Evolutionary conservation across 163 green algal genomes (phyloP), one percentile per base, ranked within the genome.

Genomic region (Chlorella variabilis): DNA sequence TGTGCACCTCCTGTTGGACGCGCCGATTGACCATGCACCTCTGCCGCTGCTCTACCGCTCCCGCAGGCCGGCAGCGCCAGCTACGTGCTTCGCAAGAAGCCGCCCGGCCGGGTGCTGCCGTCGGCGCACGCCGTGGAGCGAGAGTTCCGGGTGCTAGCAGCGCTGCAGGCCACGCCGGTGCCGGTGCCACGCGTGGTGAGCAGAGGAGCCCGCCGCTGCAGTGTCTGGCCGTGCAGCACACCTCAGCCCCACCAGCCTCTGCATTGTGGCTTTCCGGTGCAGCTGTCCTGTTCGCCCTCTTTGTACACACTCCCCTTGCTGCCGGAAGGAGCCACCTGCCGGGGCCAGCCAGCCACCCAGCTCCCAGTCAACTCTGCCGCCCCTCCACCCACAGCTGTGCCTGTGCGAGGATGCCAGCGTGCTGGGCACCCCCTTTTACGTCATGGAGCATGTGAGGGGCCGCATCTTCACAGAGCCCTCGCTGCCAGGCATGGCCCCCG

Each of bases 41-140:
- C n/a, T n/a, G n/a, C n/a, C n/a, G n/a, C n/a, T n/a, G n/a, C n/a
- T n/a, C n/a, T n/a, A n/a, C n/a, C n/a, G 25, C 48, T 82, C 1
- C 4, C n/a, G 42, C 84, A 89, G 87, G 81, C 65, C 18, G 87
- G 67, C 29, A 6, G 21, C 33, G 15, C 65, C 5, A 84, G 80
- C 0, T 90, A 93, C 65, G 97, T 99, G 4, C 89, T 99, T 54
- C 92, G 97, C 56, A 99, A 99, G 88, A 97, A 99, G 88, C 97
- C 97, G 4, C 91, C 93, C 5, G 96, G 96, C 25, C 90, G 92
- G 70, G 91, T 99, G 23, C 88, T 99, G 48, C 88, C 90, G 5
- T 98, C 94, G 4, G 97, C 97, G 2, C 97, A 99, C 83, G 94
- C 95, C 3, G 94, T 99, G 23, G 95, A 98, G 65, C 88, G 96